A percentile compares a stretch with the other conserved stretches of the same genome.
Evolutionary conservation across 1,139 yeast species (phyloP).

Genomic region (Geotrichum reessii): DNA sequence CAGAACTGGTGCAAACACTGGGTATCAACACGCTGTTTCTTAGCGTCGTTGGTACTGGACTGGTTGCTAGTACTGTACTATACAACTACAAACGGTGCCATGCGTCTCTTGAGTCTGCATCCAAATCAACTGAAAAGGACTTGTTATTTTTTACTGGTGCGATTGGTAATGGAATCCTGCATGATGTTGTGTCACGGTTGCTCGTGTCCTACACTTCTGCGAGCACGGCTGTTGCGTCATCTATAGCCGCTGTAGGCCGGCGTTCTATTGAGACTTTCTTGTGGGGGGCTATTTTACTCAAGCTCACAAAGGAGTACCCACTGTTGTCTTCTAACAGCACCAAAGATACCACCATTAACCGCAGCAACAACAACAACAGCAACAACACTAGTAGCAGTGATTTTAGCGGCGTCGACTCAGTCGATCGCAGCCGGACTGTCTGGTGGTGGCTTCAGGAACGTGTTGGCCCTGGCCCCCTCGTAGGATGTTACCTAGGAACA

Average conservation of each 20-base stretch:
- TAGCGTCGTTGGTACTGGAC: conserved; percentile 21
- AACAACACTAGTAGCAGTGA: neutral
- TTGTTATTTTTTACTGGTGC: neutral
- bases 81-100: neutral
- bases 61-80: neutral
- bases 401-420: neutral
- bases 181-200: neutral
- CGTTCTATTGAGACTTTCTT: conserved; percentile 11
- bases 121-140: neutral
- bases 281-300: conserved; percentile 9
- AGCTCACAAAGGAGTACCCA: conserved; percentile 11
- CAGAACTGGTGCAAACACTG: neutral
- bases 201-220: neutral
- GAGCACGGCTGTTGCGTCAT: neutral
- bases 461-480: neutral
- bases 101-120: neutral
- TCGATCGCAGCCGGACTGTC: neutral
- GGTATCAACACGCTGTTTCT: conserved; percentile 25
- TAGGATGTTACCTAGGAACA: neutral
- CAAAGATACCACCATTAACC: neutral
- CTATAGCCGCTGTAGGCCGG: conserved; percentile 9
- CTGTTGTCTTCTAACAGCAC: neutral
- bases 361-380: neutral
- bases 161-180: neutral
- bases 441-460: neutral